These are phyloP conservation scores for Saccharomyces hybrid DNA, from an alignment of 1,139 yeast genomes.

Conservation along the genomic window DNA sequence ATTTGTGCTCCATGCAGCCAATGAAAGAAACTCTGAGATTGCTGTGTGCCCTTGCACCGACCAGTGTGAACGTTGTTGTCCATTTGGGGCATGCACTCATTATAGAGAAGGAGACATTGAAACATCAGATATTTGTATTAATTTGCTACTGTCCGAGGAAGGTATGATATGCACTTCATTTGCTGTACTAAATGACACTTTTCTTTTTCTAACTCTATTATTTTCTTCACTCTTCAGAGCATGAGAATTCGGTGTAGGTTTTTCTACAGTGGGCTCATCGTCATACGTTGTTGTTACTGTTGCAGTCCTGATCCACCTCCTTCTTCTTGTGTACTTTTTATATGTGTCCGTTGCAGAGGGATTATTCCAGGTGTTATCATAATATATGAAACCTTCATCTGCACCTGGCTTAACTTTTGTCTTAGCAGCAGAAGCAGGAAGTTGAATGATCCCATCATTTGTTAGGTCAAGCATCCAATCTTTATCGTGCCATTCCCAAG, in stretches of 20 bases:
- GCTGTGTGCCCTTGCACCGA: neutral
- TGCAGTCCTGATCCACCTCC: constrained; percentile 95
- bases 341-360: constrained; percentile 85
- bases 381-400: constrained; percentile 83
- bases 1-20: neutral
- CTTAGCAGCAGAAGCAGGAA: constrained; percentile 57
- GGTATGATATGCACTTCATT: constrained; percentile 27
- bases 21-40: neutral
- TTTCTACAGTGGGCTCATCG: neutral
- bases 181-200: constrained; percentile 28
- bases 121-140: constrained; percentile 1
- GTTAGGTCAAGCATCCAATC: constrained; percentile 87
- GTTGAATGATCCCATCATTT: constrained; percentile 76
- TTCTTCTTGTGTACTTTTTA: constrained; percentile 84
- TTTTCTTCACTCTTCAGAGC: neutral
- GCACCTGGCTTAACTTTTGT: constrained; percentile 70
- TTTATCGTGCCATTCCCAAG: constrained; percentile 92
- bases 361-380: constrained; percentile 89
- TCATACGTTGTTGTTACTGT: constrained; percentile 34
- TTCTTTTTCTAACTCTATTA: constrained; percentile 13
- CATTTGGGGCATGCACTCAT: neutral
- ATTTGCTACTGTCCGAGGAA: constrained; percentile 4
- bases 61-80: neutral
- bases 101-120: constrained; percentile 3
- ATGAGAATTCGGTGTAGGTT: neutral